phyloP scores from a whole-genome alignment of 148 eudicot species.

The Agrostemma githago region DNA sequence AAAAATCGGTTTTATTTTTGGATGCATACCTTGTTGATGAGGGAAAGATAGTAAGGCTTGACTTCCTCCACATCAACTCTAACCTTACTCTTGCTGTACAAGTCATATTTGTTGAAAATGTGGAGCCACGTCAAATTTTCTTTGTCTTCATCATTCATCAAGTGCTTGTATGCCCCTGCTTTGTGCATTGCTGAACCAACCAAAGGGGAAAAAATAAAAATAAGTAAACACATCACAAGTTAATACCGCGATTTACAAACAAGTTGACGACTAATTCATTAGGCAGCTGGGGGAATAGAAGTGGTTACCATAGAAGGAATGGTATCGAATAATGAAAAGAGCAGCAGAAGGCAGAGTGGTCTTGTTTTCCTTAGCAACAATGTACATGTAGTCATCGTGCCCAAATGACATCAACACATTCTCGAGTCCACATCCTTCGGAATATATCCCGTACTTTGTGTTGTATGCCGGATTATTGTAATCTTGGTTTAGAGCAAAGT shows the following conservation, averaged over 20 bases:
- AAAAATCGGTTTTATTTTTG: too few species aligned
- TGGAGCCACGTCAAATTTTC: slow-evolving; percentile 68
- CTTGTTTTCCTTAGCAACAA: slow-evolving; percentile 46
- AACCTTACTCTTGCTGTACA: slow-evolving; percentile 52
- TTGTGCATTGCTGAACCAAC: slow-evolving; percentile 47
- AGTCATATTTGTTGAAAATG: slow-evolving; percentile 55
- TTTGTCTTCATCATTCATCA: slow-evolving; percentile 71
- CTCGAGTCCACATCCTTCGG: slow-evolving; percentile 50
- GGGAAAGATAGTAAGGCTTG: slow-evolving; percentile 50
- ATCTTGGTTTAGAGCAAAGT: slow-evolving; percentile 43
- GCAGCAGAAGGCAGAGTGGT: slow-evolving; percentile 48
- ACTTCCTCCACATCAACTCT: slow-evolving; percentile 32
- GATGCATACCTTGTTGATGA: slow-evolving; percentile 32
- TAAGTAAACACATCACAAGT: too few species aligned
- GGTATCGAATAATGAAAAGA: slow-evolving; percentile 48
- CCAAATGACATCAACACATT: slow-evolving; percentile 53
- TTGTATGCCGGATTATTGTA: slow-evolving; percentile 42
- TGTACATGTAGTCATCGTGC: slow-evolving; percentile 63
- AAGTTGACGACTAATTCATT: background rate
- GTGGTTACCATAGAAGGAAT: slow-evolving; percentile 43
- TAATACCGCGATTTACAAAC: background rate
- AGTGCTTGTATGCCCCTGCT: slow-evolving; percentile 61
- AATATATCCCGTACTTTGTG: slow-evolving; percentile 46
- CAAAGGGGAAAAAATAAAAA: background rate
- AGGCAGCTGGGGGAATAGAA: background rate